Evolutionary conservation across 2,329 filamentous ascomycete species (phyloP).

Genomic region (Alternaria novae-zelandiae): DNA sequence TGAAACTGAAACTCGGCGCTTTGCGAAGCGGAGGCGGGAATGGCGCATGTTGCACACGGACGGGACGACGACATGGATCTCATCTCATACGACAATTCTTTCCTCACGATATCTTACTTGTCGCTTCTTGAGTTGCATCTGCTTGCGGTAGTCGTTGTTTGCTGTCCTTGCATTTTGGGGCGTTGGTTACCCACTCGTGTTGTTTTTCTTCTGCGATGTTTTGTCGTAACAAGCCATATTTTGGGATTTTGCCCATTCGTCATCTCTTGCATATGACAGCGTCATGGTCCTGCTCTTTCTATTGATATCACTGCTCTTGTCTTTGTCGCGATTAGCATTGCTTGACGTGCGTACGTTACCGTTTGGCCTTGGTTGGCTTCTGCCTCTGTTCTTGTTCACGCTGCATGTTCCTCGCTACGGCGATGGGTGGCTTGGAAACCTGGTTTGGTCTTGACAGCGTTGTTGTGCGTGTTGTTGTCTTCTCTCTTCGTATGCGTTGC

Average conservation of each 20-base stretch:
- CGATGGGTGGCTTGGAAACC: neutral
- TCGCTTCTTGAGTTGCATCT: neutral
- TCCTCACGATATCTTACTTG: neutral
- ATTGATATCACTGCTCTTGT: neutral
- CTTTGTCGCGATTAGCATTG: neutral
- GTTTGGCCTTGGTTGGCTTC: neutral
- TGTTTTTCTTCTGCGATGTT: neutral
- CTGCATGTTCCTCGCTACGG: neutral
- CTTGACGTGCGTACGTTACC: neutral
- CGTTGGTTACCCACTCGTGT: neutral
- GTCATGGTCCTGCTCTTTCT: neutral
- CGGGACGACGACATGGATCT: neutral
- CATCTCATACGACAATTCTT: neutral
- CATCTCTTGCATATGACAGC: neutral
- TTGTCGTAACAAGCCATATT: neutral
- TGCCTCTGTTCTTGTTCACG: neutral
- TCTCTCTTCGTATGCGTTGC: neutral
- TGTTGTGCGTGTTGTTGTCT: neutral
- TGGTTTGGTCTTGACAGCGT: neutral
- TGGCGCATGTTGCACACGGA: constrained; percentile 5
- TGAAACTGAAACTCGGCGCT: constrained; percentile 8
- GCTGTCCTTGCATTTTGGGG: constrained; percentile 8
- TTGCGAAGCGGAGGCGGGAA: neutral
- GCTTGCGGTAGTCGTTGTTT: neutral
- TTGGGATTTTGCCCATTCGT: neutral